Base-by-base conservation (phyloP, 2,329 filamentous ascomycete species). In the Samsoniella hepiali region DNA sequence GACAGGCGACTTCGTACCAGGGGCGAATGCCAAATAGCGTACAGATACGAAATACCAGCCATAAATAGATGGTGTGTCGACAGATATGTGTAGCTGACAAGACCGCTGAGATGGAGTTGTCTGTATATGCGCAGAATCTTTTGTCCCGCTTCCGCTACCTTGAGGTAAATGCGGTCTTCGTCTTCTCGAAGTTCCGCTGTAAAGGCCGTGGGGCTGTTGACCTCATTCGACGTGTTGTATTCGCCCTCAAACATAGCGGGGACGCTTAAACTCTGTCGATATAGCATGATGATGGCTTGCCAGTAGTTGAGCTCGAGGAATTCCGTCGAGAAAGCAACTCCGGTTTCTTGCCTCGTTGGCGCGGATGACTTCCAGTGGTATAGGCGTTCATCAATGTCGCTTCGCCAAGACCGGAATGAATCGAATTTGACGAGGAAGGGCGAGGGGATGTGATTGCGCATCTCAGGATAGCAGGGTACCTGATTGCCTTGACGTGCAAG, bases 1-100 rank as follows among this genome's bases (percentile, higher is more conserved):
- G 90, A 91, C 75, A 98, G 79, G 63, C 91, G 88, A 73, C 90
- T 93, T 70, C 94, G 86, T 57, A 98, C 94, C 61, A 91, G 84
- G 6, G 91, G 88, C 11, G 94, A 97, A 76, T 98, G 94, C 94
- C 94, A 98, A 64, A 98, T 95, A 27, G 95, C 93, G 75, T 97
- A 98, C 2, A 98, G 82, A 75, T 97, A 98, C 31, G 94, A 96
- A 64, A 98, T 89, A 77, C 93, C 94, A 34, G 94, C 94, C 91
- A 97, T 97, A 78, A 98, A 98, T 7, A 98, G 82, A 76, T 98
- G 93, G 73, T 98, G 94, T 0, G 95, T 97, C 2, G 95, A 93
- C 61, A 98, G 79, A 75, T 96, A 98, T 0, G 94, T 98, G 73
- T 97, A 97, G 76, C 97, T 98, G 62, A 98, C 94, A 47, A 97